phyloP scores from a whole-genome alignment of 148 eudicot species.

The Camellia sinensis region DNA sequence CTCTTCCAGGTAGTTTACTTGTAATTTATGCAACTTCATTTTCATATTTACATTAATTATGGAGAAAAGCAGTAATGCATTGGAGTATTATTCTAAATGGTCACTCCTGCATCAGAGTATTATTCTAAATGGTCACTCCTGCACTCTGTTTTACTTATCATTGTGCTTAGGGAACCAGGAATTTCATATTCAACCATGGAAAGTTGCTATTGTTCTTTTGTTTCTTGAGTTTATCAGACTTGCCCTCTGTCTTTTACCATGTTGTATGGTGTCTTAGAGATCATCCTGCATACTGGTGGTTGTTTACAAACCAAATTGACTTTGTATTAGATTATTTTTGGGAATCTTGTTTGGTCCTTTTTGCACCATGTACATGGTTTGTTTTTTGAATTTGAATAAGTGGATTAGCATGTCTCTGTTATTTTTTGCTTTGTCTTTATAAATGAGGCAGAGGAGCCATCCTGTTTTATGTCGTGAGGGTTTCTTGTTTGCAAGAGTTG shows the following conservation, averaged over 20 bases:
- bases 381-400: not conserved
- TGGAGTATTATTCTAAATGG: not conserved
- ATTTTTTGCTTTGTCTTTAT: not conserved
- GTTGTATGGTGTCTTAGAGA: constrained; percentile 1
- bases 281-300: not conserved
- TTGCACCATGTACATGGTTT: not conserved
- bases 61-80: not conserved
- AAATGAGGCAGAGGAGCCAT: not conserved
- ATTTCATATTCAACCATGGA: not conserved
- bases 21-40: not conserved
- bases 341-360: not conserved
- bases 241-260: not conserved
- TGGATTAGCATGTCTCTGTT: not conserved
- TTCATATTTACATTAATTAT: not conserved
- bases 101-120: not conserved
- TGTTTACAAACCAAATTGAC: not conserved
- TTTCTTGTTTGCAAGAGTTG: not conserved
- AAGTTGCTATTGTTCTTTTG: not conserved
- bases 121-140: not conserved
- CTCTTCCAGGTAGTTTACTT: not conserved
- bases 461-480: not conserved
- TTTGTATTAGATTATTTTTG: not conserved
- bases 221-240: not conserved
- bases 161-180: not conserved
- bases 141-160: not conserved